Base-by-base conservation (phyloP, 202 grass and related monocot genomes). In the Carex arenaria region DNA sequence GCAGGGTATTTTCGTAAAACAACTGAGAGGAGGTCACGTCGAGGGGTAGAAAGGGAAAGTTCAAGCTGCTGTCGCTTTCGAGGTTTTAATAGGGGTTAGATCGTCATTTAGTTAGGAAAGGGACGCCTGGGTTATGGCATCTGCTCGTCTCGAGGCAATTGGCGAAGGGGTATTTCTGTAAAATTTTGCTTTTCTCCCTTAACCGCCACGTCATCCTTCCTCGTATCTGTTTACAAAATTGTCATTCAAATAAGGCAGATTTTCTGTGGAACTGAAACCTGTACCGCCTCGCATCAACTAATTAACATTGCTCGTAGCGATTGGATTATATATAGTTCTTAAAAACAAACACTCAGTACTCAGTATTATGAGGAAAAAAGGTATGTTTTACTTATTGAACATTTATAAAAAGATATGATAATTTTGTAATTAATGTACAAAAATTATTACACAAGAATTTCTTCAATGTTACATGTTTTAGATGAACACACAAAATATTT, bases 161-260 rank as follows among this genome's bases (percentile, higher is more conserved):
- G 5, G 10, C 13, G 28, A 3, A 76, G 59, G 85, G 79, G 26
- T 7, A 76, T 22, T 78, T 59, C 64, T 5, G 86, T 81, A 62
- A 73, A 43, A 23, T 84, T 10, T 0, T 2, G 9, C 11, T 23
- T 36, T 20, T 53, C 13, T 12, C 66, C 0, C 56, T 79, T 5
- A 49, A 14, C 1, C 45, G 86, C 88, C 94, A 97, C 88, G 86
- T 97, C 94, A 94, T 87, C 57, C 90, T 94, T 92, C 90, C 94
- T 97, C 92, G 94, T 94, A 97, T 90, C 62, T 86, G 83, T 85
- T 88, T 83, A 89, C 84, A 74, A 31, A 31, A 12, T 80, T 77
- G 60, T 61, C 53, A 11, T 52, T 23, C 32, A 49, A 11, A 56
- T 4, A 32, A 40, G 7, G 1, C 53, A 60, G 74, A 78, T 78